A percentile compares a stretch with the other conserved stretches of the same genome.
phyloP scores from a whole-genome alignment of 345 rosid genomes.

The Viola odorata region DNA sequence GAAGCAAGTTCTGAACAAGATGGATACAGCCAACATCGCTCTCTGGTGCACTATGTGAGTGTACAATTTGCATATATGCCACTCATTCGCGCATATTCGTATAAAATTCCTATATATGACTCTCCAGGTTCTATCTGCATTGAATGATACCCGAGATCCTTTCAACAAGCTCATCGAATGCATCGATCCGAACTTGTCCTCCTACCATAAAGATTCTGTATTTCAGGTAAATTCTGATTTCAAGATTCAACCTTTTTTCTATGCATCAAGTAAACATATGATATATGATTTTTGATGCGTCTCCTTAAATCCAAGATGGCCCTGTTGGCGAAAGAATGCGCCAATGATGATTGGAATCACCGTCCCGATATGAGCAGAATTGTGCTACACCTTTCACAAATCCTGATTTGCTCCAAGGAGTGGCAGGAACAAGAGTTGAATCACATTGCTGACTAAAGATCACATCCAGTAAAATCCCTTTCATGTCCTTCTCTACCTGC shows the following conservation, averaged over 20 bases:
- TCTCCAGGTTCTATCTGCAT: constrained; percentile 21
- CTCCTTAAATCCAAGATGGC: constrained; percentile 21
- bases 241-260: neutral
- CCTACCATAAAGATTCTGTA: constrained; percentile 20
- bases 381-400: constrained; percentile 25
- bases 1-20: constrained; percentile 19
- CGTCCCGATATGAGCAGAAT: constrained; percentile 28
- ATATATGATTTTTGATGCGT: neutral
- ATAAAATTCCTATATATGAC: neutral
- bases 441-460: neutral
- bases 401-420: constrained; percentile 12
- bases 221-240: constrained; percentile 14
- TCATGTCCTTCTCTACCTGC: neutral
- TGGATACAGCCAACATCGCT: constrained; percentile 16
- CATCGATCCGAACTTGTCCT: constrained; percentile 19
- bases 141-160: constrained; percentile 10
- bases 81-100: neutral
- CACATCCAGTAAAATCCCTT: neutral
- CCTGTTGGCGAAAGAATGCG: constrained; percentile 28
- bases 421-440: constrained; percentile 12
- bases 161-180: constrained; percentile 11
- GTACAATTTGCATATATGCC: neutral
- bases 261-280: too few relatives aligned
- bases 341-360: constrained; percentile 22
- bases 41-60: constrained; percentile 27